Evolutionary conservation across 352 stramenopile genomes (phyloP), one percentile per base, ranked within the genome.

Genomic region (Phytophthora tentaculata): DNA sequence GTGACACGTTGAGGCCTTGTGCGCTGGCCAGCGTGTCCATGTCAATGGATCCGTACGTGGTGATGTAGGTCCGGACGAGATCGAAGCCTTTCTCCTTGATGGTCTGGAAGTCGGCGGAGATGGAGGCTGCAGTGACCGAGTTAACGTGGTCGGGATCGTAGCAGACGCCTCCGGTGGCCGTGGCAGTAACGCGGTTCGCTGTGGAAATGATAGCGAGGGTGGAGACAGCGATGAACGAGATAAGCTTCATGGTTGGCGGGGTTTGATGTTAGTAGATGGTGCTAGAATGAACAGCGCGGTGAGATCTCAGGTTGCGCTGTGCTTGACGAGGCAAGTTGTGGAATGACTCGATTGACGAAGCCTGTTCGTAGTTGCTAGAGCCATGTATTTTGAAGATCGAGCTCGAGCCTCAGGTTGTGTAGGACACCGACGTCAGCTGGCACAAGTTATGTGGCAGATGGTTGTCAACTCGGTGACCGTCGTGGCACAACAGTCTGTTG

Each of bases 391-490:
- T 32, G 26, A 32, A 32, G 26, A 32, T 32, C 26, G 26, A 8
- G 3, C 26, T 32, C 26, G 26, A 32, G 26, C 4, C 26, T 32
- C 26, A 8, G 8, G 26, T 32, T 32, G 26, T 32, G 26, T 32
- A 32, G 26, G 8, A 32, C 64, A 72, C 57, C 64, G 24, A 35
- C 48, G 57, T 44, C 56, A 63, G 35, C 37, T 58, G 51, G 41
- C n/a, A 47, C 20, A 54, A 48, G 41, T 61, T 39, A 52, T 61
- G 57, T 61, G 50, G 55, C 63, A 65, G 39, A 71, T 71, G 64
- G 62, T 39, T 26, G 62, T 71, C 47, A 59, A 52, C 14, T 61
- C 41, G 22, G 39, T 71, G 48, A 66, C 56, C 41, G 6, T 61
- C 32, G 56, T 71, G 39, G 49, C 56, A 56, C 56, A 20, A 44